Conservation (phyloP, 306 rosid genomes). For the Leucaena leucocephala region DNA sequence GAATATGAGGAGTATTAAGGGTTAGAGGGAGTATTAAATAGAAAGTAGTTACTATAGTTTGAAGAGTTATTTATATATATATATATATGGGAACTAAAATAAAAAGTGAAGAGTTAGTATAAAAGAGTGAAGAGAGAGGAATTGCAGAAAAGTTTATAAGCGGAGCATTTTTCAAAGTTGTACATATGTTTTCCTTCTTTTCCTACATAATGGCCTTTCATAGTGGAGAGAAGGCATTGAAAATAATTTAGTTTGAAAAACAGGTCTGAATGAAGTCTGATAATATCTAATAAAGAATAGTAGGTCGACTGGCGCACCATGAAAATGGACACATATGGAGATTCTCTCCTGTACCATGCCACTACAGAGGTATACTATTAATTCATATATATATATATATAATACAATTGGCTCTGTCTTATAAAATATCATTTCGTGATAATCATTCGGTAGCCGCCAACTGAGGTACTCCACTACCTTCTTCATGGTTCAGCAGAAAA, state of each 20-base stretch:
- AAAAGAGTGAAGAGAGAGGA: too few species aligned
- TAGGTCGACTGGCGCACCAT: slow-evolving; percentile 28
- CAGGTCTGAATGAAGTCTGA: slow-evolving; percentile 2
- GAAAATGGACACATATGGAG: slow-evolving; percentile 40
- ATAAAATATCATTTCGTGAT: background rate
- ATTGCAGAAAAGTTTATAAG: too few species aligned
- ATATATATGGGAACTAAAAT: too few species aligned
- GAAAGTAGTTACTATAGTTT: too few species aligned
- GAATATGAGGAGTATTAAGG: too few species aligned
- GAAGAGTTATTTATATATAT: too few species aligned
- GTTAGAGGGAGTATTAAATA: too few species aligned
- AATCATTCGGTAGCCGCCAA: background rate
- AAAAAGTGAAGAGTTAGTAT: too few species aligned
- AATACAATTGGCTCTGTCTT: background rate
- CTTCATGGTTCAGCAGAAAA: background rate
- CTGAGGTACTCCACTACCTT: background rate
- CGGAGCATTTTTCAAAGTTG: too few species aligned
- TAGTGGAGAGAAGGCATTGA: background rate
- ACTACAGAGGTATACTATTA: slow-evolving; percentile 28
- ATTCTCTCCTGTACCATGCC: slow-evolving; percentile 33
- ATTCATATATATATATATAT: background rate
- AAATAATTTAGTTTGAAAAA: background rate
- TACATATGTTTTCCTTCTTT: too few species aligned
- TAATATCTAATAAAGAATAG: slow-evolving; percentile 3
- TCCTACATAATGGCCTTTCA: slow-evolving; percentile 16